These are phyloP conservation scores for Leersia perrieri DNA, from an alignment of 176 grass and related monocot genomes.

Conservation along the genomic window DNA sequence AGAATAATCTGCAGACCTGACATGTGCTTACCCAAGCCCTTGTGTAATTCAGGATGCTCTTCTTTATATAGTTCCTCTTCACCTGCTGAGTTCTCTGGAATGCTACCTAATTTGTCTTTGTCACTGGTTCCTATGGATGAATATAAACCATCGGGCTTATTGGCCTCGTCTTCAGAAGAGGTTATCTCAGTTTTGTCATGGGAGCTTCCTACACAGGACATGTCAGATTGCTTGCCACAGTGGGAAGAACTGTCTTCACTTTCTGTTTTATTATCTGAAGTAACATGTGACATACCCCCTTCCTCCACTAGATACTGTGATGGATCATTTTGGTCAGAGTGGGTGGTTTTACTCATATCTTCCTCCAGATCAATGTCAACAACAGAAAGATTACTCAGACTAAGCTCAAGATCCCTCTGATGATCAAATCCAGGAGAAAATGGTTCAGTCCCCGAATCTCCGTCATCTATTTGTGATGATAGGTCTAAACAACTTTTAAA, in stretches of 20 bases:
- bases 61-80: conserved; percentile 60
- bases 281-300: conserved; percentile 26
- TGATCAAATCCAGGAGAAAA: conserved; percentile 49
- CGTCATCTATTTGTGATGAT: conserved; percentile 48
- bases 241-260: background rate
- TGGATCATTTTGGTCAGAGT: conserved; percentile 34
- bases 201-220: conserved; percentile 32
- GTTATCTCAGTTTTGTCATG: conserved; percentile 11
- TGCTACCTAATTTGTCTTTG: conserved; percentile 55
- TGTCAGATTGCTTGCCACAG: conserved; percentile 22
- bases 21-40: conserved; percentile 60
- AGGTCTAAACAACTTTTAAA: conserved; percentile 95
- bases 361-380: conserved; percentile 35
- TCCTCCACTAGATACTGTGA: conserved; percentile 28
- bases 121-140: conserved; percentile 39
- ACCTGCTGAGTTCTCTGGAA: conserved; percentile 42
- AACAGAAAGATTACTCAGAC: conserved; percentile 38
- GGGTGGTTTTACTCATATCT: conserved; percentile 27
- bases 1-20: conserved; percentile 17
- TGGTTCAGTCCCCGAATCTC: conserved; percentile 47
- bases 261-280: conserved; percentile 18
- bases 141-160: conserved; percentile 32
- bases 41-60: conserved; percentile 39
- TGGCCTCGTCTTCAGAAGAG: conserved; percentile 23
- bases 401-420: conserved; percentile 35